phyloP scores from a whole-genome alignment of 257 asterid genomes.

The Fraxinus anomala region DNA sequence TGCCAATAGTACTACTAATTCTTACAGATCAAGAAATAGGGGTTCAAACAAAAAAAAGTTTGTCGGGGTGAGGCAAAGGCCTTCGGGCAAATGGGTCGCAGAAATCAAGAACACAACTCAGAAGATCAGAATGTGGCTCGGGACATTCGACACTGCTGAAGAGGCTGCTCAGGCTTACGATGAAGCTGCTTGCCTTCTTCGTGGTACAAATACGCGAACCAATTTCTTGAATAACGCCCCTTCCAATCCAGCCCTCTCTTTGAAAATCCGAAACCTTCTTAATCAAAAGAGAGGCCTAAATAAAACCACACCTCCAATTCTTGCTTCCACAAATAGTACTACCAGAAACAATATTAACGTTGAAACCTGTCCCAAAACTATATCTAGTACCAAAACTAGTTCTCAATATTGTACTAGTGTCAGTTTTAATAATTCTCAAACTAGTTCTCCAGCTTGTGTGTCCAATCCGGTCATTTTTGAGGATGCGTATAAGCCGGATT shows the following conservation, averaged over 20 bases:
- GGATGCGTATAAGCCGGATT: conserved; percentile 63
- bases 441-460: conserved; percentile 13
- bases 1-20: background rate
- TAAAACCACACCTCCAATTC: conserved; percentile 29
- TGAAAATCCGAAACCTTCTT: conserved; percentile 68
- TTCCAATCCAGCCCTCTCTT: conserved; percentile 68
- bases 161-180: conserved; percentile 90
- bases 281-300: conserved; percentile 60
- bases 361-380: background rate
- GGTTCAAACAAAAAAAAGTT: conserved; percentile 49
- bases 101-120: conserved; percentile 89
- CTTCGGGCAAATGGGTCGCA: conserved; percentile 89
- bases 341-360: conserved; percentile 22
- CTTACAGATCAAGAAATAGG: conserved; percentile 32
- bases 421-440: background rate
- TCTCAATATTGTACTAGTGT: conserved; percentile 21
- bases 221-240: conserved; percentile 64
- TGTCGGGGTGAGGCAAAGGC: conserved; percentile 86
- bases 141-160: conserved; percentile 80
- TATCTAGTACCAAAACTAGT: background rate
- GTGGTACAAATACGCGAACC: conserved; percentile 75
- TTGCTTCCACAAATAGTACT: conserved; percentile 15
- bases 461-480: conserved; percentile 24
- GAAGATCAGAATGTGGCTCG: conserved; percentile 85
- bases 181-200: conserved; percentile 79